Base-by-base conservation (phyloP, 768 basidiomycete genomes). In the Filobasidium wieringae region DNA sequence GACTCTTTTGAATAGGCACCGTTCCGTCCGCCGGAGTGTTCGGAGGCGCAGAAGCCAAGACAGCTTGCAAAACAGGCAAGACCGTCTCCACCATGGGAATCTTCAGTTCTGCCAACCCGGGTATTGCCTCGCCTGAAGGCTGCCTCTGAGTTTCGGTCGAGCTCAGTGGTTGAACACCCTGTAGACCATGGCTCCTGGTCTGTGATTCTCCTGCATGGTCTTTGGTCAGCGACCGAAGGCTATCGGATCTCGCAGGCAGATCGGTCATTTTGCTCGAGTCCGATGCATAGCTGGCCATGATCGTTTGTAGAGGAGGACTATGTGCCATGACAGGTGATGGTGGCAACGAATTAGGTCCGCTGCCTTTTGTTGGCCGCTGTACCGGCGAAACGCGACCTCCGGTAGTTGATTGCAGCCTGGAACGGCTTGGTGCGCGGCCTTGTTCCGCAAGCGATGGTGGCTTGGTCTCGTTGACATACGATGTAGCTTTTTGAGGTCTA, bases 1-100 rank as follows among this genome's bases (percentile, higher is more conserved):
- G 80, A 33, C 73, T 79, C n/a, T 81, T 78, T 63, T 92, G 88
- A 8, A 57, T 51, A 26, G n/a, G 24, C 12, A 96, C 75, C 62
- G 79, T 80, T 39, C 90, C 76, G 50, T 22, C 59, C 7, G 64
- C 62, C 24, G 61, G 53, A 1, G 49, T 50, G 4, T 50, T 31
- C 33, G 64, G 60, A 29, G 62, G 63, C 6, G 67, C 65, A 17
- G 43, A 52, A n/a, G 68, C 70, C 2, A 73, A 58, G 26, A 70
- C 19, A 7, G 65, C 64, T 8, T 66, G 64, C 6, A 73, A 29
- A 4, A 50, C 30, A 4, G 53, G 45, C 50, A 70, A 65, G 5
- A 66, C 63, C 29, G 64, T 62, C 39, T 51, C 49, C 22, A 22
- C 22, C 5, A 22, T 14, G 5, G 43, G 43, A 5, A 47, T 47